Evolutionary conservation across 176 grass and related monocot genomes (phyloP).

Genomic region (Tuctoria greenei): DNA sequence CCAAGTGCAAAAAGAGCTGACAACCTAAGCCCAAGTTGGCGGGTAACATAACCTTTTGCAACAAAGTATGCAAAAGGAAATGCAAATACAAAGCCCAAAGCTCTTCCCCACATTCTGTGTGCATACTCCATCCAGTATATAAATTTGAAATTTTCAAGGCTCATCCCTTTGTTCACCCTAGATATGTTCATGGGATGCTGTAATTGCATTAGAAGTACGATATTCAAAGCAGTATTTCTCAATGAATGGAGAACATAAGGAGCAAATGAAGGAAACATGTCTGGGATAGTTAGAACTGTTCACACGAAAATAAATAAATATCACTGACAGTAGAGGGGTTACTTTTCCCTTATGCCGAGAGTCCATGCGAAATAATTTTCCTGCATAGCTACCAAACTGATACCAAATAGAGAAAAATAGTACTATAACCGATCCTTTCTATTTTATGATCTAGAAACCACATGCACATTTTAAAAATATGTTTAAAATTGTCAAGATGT

Average conservation of each 20-base stretch:
- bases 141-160: constrained; percentile 93
- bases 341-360: not conserved
- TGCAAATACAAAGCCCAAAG: constrained; percentile 76
- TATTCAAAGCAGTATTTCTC: constrained; percentile 18
- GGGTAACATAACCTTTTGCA: constrained; percentile 86
- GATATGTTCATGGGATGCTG: constrained; percentile 36
- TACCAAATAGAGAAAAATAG: not conserved
- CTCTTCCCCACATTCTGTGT: constrained; percentile 97
- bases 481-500: not conserved
- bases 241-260: not conserved
- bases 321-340: not conserved
- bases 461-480: not conserved
- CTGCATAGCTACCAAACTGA: not conserved
- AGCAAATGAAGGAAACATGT: not conserved
- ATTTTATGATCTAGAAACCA: not conserved
- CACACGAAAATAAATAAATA: no score
- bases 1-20: constrained; percentile 85
- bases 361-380: not conserved
- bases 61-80: constrained; percentile 85
- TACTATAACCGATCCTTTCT: not conserved
- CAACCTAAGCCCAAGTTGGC: constrained; percentile 79
- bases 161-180: constrained; percentile 91
- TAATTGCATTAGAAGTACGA: constrained; percentile 37
- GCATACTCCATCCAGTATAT: constrained; percentile 99
- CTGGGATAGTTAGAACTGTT: not conserved